Conservation (phyloP, 352 stramenopile species). For the Hyaloperonospora brassicae region DNA sequence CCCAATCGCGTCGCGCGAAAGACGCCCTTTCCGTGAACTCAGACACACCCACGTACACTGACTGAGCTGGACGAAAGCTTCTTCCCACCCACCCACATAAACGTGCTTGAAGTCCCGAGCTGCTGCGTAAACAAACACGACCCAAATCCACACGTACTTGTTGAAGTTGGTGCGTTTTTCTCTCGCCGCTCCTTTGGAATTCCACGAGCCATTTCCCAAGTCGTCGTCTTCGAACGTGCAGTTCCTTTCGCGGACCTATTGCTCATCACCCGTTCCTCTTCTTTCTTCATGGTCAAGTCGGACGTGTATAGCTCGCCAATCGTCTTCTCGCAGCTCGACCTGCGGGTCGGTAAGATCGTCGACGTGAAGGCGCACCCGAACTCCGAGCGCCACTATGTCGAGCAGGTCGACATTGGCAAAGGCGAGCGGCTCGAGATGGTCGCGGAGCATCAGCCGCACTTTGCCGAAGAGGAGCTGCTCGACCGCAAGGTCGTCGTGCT, state of each 20-base stretch:
- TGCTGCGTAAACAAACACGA: too few relatives aligned
- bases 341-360: conserved; percentile 63
- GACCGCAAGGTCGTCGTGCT: conserved; percentile 63
- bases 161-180: too few relatives aligned
- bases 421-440: conserved; percentile 68
- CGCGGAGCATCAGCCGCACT: conserved; percentile 67
- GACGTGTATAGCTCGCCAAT: conserved; percentile 72
- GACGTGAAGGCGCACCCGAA: conserved; percentile 59
- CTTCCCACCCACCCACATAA: too few relatives aligned
- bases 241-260: too few relatives aligned
- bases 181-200: too few relatives aligned
- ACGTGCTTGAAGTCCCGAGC: too few relatives aligned
- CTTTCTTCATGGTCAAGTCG: conserved; percentile 50
- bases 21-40: conserved; percentile 5
- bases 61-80: too few relatives aligned
- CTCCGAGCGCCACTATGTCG: conserved; percentile 66
- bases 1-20: too few relatives aligned
- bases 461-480: conserved; percentile 66
- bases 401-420: conserved; percentile 72
- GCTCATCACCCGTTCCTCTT: too few relatives aligned
- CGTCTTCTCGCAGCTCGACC: conserved; percentile 56
- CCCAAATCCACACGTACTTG: too few relatives aligned
- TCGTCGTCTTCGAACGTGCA: too few relatives aligned
- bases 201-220: too few relatives aligned
- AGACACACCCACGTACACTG: conserved; percentile 2